These are phyloP conservation scores for Calycina herbarum DNA, from an alignment of 2,329 filamentous ascomycete genomes.

Conservation along the genomic window DNA sequence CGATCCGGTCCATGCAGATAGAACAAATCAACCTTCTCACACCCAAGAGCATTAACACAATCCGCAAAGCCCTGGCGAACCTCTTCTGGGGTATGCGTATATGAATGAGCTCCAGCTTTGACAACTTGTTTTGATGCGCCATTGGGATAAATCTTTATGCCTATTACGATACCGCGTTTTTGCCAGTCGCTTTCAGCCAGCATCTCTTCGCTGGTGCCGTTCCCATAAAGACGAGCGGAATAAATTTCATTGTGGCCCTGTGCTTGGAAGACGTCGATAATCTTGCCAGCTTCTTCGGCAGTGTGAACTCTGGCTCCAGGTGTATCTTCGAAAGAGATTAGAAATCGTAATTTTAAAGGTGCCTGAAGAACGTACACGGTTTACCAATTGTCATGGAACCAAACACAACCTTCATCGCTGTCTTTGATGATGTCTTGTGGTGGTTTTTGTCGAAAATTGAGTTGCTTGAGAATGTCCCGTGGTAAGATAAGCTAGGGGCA, in stretches of 20 bases:
- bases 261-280: slow-evolving; percentile 63
- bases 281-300: slow-evolving; percentile 54
- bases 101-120: slow-evolving; percentile 40
- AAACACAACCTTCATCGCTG: slow-evolving; percentile 22
- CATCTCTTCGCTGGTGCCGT: slow-evolving; percentile 64
- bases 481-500: too few relatives aligned
- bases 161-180: slow-evolving; percentile 60
- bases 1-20: slow-evolving; percentile 36
- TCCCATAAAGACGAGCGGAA: slow-evolving; percentile 65
- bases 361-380: not conserved
- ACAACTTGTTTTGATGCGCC: not conserved
- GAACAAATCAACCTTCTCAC: slow-evolving; percentile 43
- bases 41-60: slow-evolving; percentile 53
- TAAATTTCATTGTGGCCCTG: slow-evolving; percentile 70
- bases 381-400: slow-evolving; percentile 32
- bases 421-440: slow-evolving; percentile 7
- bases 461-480: too few relatives aligned
- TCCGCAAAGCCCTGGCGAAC: slow-evolving; percentile 51
- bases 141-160: slow-evolving; percentile 52
- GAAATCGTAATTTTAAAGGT: not conserved
- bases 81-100: slow-evolving; percentile 53
- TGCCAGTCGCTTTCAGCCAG: slow-evolving; percentile 60
- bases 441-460: not conserved
- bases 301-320: not conserved
- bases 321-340: not conserved